These are phyloP conservation scores for Marasmius oreades DNA, from an alignment of 1,284 basidiomycete species.

Conservation along the genomic window DNA sequence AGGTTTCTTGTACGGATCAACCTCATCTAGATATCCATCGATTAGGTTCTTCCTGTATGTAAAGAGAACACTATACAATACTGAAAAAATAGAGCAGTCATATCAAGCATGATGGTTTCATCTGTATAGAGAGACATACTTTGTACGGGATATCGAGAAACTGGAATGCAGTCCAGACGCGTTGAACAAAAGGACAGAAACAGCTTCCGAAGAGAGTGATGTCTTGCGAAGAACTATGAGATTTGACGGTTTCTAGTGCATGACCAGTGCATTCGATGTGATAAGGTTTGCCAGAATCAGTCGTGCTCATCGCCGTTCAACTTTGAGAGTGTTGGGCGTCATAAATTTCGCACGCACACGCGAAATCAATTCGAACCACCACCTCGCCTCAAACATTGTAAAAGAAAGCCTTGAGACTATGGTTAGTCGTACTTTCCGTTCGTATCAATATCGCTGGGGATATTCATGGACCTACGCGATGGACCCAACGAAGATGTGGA, in stretches of 20 bases:
- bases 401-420: no score
- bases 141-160: constrained; percentile 59
- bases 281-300: constrained; percentile 47
- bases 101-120: no score
- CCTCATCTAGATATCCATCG: constrained; percentile 51
- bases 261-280: constrained; percentile 55
- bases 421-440: no score
- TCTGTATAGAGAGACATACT: constrained; percentile 38
- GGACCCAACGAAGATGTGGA: no score
- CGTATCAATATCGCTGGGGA: no score
- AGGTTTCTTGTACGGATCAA: constrained; percentile 82
- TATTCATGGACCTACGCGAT: no score
- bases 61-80: constrained; percentile 11
- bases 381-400: no score
- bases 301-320: constrained; percentile 27
- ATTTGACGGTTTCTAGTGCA: constrained; percentile 53
- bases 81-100: constrained; percentile 4
- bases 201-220: constrained; percentile 68
- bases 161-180: constrained; percentile 68
- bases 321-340: constrained; percentile 6
- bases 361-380: no score
- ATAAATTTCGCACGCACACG: no score
- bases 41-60: not conserved
- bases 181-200: constrained; percentile 75
- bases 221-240: constrained; percentile 39